Conservation (phyloP, 2,329 filamentous ascomycete genomes). For the Balansia obtecta region DNA sequence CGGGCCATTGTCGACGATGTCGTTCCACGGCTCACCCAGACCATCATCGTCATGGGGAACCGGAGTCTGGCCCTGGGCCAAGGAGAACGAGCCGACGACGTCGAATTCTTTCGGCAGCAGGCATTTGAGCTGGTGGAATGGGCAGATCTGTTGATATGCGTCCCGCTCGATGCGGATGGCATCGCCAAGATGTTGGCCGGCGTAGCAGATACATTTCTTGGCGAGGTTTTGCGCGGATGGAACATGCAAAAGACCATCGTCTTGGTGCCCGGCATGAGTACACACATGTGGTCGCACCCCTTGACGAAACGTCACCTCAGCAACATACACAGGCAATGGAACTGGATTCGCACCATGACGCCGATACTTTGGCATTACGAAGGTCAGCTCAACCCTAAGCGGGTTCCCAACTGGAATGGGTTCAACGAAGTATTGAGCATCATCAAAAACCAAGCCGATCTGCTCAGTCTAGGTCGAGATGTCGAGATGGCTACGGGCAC, state of each 20-base stretch:
- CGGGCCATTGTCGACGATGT: constrained; percentile 54
- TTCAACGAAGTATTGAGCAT: constrained; percentile 62
- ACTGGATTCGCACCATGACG: constrained; percentile 70
- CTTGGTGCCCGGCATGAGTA: constrained; percentile 79
- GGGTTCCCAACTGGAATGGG: constrained; percentile 47
- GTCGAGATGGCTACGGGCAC: constrained; percentile 41
- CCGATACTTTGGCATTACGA: constrained; percentile 78
- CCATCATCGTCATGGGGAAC: constrained; percentile 48
- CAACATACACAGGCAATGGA: constrained; percentile 74
- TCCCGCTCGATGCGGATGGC: constrained; percentile 73
- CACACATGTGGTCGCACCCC: constrained; percentile 80
- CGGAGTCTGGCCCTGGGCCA: constrained; percentile 24
- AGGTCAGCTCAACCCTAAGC: constrained; percentile 33
- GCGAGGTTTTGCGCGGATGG: constrained; percentile 77
- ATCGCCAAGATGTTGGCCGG: constrained; percentile 82
- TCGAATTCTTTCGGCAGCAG: constrained; percentile 38
- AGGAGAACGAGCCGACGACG: constrained; percentile 28
- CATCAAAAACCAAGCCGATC: constrained; percentile 64
- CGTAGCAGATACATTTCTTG: constrained; percentile 65
- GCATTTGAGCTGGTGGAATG: constrained; percentile 65
- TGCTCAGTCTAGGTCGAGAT: constrained; percentile 62
- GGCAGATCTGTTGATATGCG: constrained; percentile 77
- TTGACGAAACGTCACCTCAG: constrained; percentile 78
- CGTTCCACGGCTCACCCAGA: constrained; percentile 49
- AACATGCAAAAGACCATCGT: constrained; percentile 75